Conservation (phyloP, 2,329 filamentous ascomycete species). For the Knufia petricola region DNA sequence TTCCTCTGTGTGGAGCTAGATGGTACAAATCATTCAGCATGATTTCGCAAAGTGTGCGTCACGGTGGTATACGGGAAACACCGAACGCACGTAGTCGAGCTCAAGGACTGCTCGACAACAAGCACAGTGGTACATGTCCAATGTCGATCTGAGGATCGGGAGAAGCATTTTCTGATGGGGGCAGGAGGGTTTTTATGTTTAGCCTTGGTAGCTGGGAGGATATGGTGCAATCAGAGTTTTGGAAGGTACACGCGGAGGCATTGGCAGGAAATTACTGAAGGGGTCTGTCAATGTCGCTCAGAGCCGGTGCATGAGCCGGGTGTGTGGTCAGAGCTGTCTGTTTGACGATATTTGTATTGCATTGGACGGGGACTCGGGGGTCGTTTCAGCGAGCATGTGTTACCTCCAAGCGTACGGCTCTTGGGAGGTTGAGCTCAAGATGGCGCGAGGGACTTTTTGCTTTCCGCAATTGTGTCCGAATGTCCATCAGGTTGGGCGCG, state of each 20-base stretch:
- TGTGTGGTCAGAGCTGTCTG: not conserved
- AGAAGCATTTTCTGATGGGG: too few species aligned
- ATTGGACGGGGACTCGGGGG: not conserved
- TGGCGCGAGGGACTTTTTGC: not conserved
- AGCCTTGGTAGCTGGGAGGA: too few species aligned
- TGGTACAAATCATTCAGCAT: conserved; percentile 9
- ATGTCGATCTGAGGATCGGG: too few species aligned
- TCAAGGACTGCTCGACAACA: too few species aligned
- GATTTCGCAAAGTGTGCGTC: too few species aligned
- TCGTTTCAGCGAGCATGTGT: not conserved
- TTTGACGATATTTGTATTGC: not conserved
- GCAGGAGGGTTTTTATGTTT: too few species aligned
- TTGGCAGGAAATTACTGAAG: too few species aligned
- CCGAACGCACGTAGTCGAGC: not conserved
- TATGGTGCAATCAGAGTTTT: too few species aligned
- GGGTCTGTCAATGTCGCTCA: not conserved
- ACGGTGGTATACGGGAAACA: too few species aligned
- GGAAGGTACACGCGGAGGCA: too few species aligned
- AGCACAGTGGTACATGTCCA: too few species aligned
- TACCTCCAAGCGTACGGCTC: not conserved
- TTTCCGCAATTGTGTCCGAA: not conserved
- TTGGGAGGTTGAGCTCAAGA: not conserved
- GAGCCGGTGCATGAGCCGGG: not conserved
- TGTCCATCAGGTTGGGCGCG: not conserved
- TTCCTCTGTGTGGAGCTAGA: conserved; percentile 86